A percentile compares a stretch with the other conserved stretches of the same genome.
Evolutionary conservation across 2,329 filamentous ascomycete genomes (phyloP).

Genomic region (Pestalotiopsis sp.): DNA sequence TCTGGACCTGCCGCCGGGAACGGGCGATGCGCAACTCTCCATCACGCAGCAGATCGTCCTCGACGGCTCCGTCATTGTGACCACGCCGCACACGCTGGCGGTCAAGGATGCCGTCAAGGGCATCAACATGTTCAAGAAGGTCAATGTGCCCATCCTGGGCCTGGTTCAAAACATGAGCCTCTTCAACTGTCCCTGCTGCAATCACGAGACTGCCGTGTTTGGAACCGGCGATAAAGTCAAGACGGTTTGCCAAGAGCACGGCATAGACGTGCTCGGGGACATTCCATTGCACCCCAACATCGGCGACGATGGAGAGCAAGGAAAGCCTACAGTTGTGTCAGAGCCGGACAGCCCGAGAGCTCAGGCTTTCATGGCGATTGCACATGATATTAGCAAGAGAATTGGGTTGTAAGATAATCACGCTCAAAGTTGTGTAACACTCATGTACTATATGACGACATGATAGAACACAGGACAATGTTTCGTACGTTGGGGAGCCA

Average conservation of each 20-base stretch:
- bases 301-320: conserved; percentile 83
- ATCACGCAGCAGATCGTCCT: conserved; percentile 93
- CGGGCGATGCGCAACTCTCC: conserved; percentile 94
- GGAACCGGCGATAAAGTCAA: conserved; percentile 67
- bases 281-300: conserved; percentile 87
- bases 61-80: conserved; percentile 85
- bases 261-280: conserved; percentile 82
- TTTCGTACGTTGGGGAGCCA: neutral
- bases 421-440: conserved; percentile 9
- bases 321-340: conserved; percentile 87
- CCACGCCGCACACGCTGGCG: conserved; percentile 91
- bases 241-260: conserved; percentile 70
- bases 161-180: conserved; percentile 92
- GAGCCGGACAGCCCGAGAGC: conserved; percentile 78
- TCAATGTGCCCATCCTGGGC: conserved; percentile 79
- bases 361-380: conserved; percentile 72
- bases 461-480: neutral
- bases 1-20: conserved; percentile 89
- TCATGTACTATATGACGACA: neutral
- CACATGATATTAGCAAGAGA: conserved; percentile 53
- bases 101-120: conserved; percentile 91
- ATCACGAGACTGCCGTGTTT: conserved; percentile 75
- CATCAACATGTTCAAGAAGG: conserved; percentile 89
- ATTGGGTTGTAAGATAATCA: conserved; percentile 38
- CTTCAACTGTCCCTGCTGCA: conserved; percentile 80